Evolutionary conservation across 257 asterid species (phyloP).

Genomic region (Solanum bukasovii): DNA sequence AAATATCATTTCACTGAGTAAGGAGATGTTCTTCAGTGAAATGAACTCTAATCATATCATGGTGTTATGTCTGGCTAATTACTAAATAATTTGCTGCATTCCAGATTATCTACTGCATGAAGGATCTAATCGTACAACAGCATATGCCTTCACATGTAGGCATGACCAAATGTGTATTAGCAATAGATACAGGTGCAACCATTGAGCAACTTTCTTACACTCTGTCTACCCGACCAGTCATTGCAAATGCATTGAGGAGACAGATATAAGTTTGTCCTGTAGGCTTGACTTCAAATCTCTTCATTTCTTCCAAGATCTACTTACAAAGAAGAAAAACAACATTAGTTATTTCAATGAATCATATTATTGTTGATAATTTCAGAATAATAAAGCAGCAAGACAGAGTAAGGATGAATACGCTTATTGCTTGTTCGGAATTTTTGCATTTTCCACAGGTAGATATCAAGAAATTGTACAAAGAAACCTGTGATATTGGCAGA

Average conservation of each 20-base stretch:
- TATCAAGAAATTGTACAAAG: conserved; percentile 74
- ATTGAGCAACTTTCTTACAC: conserved; percentile 50
- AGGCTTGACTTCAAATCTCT: conserved; percentile 76
- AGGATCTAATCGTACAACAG: background rate
- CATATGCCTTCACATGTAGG: background rate
- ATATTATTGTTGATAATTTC: background rate
- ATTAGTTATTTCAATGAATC: background rate
- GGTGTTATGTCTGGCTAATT: background rate
- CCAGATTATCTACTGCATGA: background rate
- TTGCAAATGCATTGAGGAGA: conserved; percentile 91
- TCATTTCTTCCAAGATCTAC: conserved; percentile 94
- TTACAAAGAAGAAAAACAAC: conserved; percentile 8
- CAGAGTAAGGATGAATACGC: conserved; percentile 31
- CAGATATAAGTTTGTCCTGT: conserved; percentile 84
- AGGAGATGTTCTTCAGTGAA: background rate
- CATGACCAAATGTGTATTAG: background rate
- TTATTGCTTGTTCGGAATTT: conserved; percentile 71
- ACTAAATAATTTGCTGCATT: background rate
- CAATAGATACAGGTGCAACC: background rate
- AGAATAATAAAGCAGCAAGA: background rate
- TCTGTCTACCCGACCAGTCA: conserved; percentile 71
- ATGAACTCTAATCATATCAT: background rate
- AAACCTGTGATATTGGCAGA: conserved; percentile 36
- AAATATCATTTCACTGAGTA: background rate
- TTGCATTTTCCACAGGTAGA: conserved; percentile 90